These are phyloP conservation scores for Phytophthora crassamura DNA, from an alignment of 352 stramenopile species.

Conservation along the genomic window DNA sequence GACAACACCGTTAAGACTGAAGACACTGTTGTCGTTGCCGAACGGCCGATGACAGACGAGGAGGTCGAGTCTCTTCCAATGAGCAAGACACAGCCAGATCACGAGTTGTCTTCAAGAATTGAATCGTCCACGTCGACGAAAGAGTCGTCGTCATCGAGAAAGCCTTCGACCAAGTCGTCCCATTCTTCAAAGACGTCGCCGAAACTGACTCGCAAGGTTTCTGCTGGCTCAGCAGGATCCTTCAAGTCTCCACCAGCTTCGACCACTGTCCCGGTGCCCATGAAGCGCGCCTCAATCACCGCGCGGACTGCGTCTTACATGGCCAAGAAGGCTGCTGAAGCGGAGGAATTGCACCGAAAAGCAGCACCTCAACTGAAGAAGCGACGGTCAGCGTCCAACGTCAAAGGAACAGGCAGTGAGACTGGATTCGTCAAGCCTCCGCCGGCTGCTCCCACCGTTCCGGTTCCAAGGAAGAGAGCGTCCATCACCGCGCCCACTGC, in stretches of 20 bases:
- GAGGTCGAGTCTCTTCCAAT: constrained; percentile 36
- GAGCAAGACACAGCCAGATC: constrained; percentile 6
- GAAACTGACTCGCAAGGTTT: constrained; percentile 34
- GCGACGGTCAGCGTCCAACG: constrained; percentile 15
- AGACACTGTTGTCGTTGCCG: constrained; percentile 67
- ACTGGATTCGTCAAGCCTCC: constrained; percentile 35
- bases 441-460: constrained; percentile 28
- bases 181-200: constrained; percentile 1
- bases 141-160: constrained; percentile 6
- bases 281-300: constrained; percentile 39
- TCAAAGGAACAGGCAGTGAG: constrained; percentile 22
- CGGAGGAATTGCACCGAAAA: constrained; percentile 13
- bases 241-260: constrained; percentile 24
- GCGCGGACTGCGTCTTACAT: constrained; percentile 37
- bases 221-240: constrained; percentile 31
- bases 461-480: constrained; percentile 35
- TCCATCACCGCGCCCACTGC: constrained; percentile 43
- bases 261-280: constrained; percentile 23
- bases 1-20: constrained; percentile 65
- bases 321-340: constrained; percentile 33
- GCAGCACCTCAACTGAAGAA: constrained; percentile 22
- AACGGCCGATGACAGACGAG: constrained; percentile 64
- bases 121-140: constrained; percentile 15
- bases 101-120: constrained; percentile 17
- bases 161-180: constrained; percentile 1